Evolutionary conservation across 2,329 filamentous ascomycete species (phyloP).

Genomic region (Alternaria novae-zelandiae): DNA sequence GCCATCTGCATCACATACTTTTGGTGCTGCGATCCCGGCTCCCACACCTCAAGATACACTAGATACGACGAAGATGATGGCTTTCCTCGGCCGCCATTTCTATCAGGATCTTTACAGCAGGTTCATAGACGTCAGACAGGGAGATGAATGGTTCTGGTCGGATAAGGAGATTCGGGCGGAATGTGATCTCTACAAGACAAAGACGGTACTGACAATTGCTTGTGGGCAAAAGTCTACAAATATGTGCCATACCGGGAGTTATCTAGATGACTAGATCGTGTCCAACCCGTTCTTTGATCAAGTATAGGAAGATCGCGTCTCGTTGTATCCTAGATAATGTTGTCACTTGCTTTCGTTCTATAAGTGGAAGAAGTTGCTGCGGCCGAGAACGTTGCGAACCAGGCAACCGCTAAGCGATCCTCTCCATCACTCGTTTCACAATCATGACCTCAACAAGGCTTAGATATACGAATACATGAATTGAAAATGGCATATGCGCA

Average conservation of each 20-base stretch:
- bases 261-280: constrained; percentile 21
- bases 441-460: background rate
- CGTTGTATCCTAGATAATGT: background rate
- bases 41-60: constrained; percentile 27
- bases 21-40: constrained; percentile 7
- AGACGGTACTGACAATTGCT: constrained; percentile 35
- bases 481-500: background rate
- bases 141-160: constrained; percentile 38
- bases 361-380: background rate
- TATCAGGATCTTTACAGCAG: constrained; percentile 33
- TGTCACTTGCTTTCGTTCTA: background rate
- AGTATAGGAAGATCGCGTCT: background rate
- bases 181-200: constrained; percentile 32
- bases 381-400: background rate
- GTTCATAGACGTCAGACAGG: constrained; percentile 21
- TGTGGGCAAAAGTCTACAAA: constrained; percentile 28
- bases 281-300: background rate
- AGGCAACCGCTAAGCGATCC: too few species aligned
- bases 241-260: constrained; percentile 17
- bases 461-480: background rate
- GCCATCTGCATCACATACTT: constrained; percentile 13
- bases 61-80: constrained; percentile 35
- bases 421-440: background rate
- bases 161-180: constrained; percentile 30
- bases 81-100: constrained; percentile 33